Conservation (phyloP, 176 grass and related monocot genomes). For the Musa schizocarpa region DNA sequence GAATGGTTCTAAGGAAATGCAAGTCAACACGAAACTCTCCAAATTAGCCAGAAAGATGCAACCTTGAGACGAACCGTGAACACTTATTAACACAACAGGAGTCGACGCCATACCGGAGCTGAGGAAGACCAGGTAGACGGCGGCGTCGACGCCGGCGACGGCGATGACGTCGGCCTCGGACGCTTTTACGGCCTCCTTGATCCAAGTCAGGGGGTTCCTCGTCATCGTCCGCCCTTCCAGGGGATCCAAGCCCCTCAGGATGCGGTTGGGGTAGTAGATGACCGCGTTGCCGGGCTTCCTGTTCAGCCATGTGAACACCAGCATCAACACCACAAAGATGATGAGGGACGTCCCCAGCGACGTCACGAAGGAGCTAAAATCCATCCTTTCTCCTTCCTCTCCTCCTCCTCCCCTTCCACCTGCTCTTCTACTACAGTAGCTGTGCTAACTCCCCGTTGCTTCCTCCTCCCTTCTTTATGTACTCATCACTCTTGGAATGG, state of each 20-base stretch:
- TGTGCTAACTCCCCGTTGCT: background rate
- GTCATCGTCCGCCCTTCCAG: constrained; percentile 40
- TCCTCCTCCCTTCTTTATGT: background rate
- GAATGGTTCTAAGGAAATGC: background rate
- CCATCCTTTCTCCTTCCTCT: constrained; percentile 30
- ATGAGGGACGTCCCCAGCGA: constrained; percentile 69
- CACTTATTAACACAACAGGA: background rate
- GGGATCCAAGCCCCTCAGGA: constrained; percentile 62
- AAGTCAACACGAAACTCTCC: background rate
- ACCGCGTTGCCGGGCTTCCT: constrained; percentile 62
- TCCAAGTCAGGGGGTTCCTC: constrained; percentile 55
- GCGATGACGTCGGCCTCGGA: constrained; percentile 60
- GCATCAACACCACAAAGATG: constrained; percentile 57
- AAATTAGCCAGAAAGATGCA: background rate
- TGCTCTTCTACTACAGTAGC: background rate
- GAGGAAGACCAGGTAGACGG: constrained; percentile 80
- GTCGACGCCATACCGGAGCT: constrained; percentile 36
- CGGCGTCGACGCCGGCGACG: constrained; percentile 63
- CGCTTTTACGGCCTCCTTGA: constrained; percentile 39
- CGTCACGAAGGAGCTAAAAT: constrained; percentile 63
- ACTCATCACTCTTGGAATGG: background rate
- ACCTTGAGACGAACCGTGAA: background rate
- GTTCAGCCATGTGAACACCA: constrained; percentile 70
- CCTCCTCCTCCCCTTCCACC: background rate
- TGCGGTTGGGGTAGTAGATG: constrained; percentile 71